Conservation (phyloP, 1,284 basidiomycete genomes). For the Ustilago shanxiensis region DNA sequence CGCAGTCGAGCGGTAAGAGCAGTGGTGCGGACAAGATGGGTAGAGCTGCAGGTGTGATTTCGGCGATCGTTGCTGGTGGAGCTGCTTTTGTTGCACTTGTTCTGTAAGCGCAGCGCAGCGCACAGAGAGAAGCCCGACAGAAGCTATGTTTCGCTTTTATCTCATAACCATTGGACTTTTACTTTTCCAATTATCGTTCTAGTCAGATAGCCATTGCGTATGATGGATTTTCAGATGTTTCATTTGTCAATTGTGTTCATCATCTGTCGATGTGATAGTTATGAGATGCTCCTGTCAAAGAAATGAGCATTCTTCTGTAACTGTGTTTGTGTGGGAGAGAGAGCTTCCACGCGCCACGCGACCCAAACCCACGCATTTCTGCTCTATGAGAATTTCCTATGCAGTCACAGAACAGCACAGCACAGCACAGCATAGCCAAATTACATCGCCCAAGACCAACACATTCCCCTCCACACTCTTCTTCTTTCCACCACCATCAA, state of each 20-base stretch:
- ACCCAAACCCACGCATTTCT: not conserved
- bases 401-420: constrained; percentile 1
- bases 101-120: constrained; percentile 1
- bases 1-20: constrained; percentile 10
- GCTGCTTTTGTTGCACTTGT: constrained; percentile 29
- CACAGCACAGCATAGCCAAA: too few relatives aligned
- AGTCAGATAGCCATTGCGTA: too few relatives aligned
- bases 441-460: constrained; percentile 13
- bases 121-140: not conserved
- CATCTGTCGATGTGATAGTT: too few relatives aligned
- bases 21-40: not conserved
- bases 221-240: too few relatives aligned
- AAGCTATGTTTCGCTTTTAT: not conserved
- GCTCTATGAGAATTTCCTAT: not conserved
- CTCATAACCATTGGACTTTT: not conserved
- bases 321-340: too few relatives aligned
- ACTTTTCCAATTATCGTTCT: too few relatives aligned
- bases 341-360: constrained; percentile 11
- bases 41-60: constrained; percentile 8
- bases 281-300: not conserved
- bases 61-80: constrained; percentile 22
- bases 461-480: constrained; percentile 6
- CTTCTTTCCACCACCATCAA: not conserved
- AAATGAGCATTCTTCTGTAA: too few relatives aligned
- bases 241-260: not conserved